These are phyloP conservation scores for Podospora pseudocomata DNA, from an alignment of 495 filamentous ascomycete genomes.

Conservation along the genomic window DNA sequence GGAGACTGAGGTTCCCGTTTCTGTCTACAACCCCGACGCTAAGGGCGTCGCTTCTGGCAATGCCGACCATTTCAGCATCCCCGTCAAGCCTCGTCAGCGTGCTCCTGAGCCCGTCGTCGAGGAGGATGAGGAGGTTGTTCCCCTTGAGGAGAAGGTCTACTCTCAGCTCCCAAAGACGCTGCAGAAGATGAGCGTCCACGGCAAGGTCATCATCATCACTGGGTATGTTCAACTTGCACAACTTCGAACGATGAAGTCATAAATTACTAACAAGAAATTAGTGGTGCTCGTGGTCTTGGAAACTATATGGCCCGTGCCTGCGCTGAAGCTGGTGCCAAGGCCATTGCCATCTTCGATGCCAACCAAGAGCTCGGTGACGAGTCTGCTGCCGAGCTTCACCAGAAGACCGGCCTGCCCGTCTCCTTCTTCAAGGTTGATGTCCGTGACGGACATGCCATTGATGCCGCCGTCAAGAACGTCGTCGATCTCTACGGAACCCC, in stretches of 20 bases:
- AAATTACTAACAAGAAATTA: slow-evolving; percentile 34
- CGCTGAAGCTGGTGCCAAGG: slow-evolving; percentile 67
- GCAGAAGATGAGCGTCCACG: slow-evolving; percentile 60
- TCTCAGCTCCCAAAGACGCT: slow-evolving; percentile 54
- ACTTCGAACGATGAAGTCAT: background rate
- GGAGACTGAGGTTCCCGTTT: slow-evolving; percentile 50
- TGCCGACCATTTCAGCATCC: slow-evolving; percentile 70
- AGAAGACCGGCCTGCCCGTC: slow-evolving; percentile 64
- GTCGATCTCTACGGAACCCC: slow-evolving; percentile 60
- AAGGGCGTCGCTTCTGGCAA: slow-evolving; percentile 43
- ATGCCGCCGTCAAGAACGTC: slow-evolving; percentile 56
- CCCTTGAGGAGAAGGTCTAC: slow-evolving; percentile 45
- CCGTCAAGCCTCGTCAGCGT: slow-evolving; percentile 58
- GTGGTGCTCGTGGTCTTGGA: slow-evolving; percentile 72
- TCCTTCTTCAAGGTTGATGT: slow-evolving; percentile 77
- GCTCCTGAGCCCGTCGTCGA: slow-evolving; percentile 29
- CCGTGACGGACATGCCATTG: slow-evolving; percentile 60
- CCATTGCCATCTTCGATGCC: slow-evolving; percentile 69
- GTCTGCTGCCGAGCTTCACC: slow-evolving; percentile 61
- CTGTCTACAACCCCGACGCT: slow-evolving; percentile 44
- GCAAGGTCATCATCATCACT: slow-evolving; percentile 68
- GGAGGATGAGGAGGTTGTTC: slow-evolving; percentile 36
- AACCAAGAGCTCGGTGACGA: slow-evolving; percentile 68
- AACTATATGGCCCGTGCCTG: slow-evolving; percentile 73
- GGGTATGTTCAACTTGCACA: slow-evolving; percentile 49